Base-by-base conservation (phyloP, 1,139 yeast genomes). In the Meyerozyma carpophila region DNA sequence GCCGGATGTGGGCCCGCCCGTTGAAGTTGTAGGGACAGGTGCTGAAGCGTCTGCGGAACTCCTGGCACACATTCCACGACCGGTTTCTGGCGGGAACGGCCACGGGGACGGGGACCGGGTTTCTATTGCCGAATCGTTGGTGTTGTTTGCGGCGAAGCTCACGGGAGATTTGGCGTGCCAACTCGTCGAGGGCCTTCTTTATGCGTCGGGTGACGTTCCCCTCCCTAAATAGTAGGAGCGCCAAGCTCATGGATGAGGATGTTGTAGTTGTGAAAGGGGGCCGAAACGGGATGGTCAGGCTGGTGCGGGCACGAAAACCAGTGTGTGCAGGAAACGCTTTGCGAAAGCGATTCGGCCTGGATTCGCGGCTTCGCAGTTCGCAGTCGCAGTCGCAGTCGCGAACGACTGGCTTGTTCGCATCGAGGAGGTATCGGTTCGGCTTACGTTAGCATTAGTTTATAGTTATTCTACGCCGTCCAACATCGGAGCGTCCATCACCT, bases 171-270 rank as follows among this genome's bases (percentile, higher is more conserved):
- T 54, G 56, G 37, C 63, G 63, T 18, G 64, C 51, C 41, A 68
- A 58, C 44, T 65, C 70, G 46, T 64, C 59, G 27, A 68, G 59
- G 24, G 66, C 66, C 47, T 59, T 53, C 44, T 61, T 62, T 40
- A 66, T 49, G 32, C 59, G 58, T 39, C 56, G 53, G 38, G 70
- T 52, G 36, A 65, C 50, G 45, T 60, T 62, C 41, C 59, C 55
- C 28, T 63, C 53, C 45, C 61, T 54, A 38, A 56, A 47, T 20
- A 52, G 27, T 8, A 39, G n/a, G 36, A 27, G 34, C 37, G 26
- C 16, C 4, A 34, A 11, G 37, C 37, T 34, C 37, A 34, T 34
- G 37, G 14, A 18, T 11, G 14, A 16, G 36, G 36, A 9, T 32
- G 13, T 34, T 11, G 21, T 8, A 25, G 14, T 9, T 9, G 18